Conservation (phyloP, 2,329 filamentous ascomycete species). For the Phyllachora maydis region DNA sequence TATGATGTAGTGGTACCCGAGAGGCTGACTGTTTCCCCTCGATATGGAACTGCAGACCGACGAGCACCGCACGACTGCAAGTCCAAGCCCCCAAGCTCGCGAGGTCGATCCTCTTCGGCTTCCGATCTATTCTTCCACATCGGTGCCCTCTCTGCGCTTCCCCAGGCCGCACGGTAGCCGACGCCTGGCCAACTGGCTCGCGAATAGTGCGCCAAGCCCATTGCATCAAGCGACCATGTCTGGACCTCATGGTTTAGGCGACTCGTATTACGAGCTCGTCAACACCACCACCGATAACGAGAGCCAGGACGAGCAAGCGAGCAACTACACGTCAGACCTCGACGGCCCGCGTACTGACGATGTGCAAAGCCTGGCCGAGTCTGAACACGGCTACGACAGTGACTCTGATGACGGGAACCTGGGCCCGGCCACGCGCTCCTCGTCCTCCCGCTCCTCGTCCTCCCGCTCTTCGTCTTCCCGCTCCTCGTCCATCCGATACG, state of each 20-base stretch:
- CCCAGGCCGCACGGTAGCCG: constrained; percentile 32
- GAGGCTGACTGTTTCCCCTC: constrained; percentile 15
- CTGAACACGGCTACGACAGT: constrained; percentile 18
- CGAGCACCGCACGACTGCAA: constrained; percentile 1
- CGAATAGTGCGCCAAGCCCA: constrained; percentile 33
- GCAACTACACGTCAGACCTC: constrained; percentile 28
- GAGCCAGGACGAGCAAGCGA: constrained; percentile 25
- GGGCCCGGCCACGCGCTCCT: constrained; percentile 14
- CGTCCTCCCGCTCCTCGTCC: constrained; percentile 9
- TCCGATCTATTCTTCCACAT: constrained; percentile 11
- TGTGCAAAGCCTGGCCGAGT: constrained; percentile 26
- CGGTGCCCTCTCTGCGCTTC: constrained; percentile 31
- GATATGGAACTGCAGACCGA: constrained; percentile 29
- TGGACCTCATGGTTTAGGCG: constrained; percentile 27
- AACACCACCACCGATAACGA: constrained; percentile 23
- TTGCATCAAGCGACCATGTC: constrained; percentile 22
- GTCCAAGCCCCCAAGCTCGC: constrained; percentile 1
- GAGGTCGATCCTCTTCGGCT: constrained; percentile 1
- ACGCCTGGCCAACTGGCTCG: constrained; percentile 37
- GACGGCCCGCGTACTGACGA: constrained; percentile 27
- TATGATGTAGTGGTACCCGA: constrained; percentile 13
- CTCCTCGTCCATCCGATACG: constrained; percentile 26
- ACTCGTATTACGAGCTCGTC: constrained; percentile 37
- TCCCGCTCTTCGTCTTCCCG: too few relatives aligned
- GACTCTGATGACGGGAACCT: constrained; percentile 20